Conservation (phyloP, 2,329 filamentous ascomycete genomes). For the Ceratocystis harringtonii region DNA sequence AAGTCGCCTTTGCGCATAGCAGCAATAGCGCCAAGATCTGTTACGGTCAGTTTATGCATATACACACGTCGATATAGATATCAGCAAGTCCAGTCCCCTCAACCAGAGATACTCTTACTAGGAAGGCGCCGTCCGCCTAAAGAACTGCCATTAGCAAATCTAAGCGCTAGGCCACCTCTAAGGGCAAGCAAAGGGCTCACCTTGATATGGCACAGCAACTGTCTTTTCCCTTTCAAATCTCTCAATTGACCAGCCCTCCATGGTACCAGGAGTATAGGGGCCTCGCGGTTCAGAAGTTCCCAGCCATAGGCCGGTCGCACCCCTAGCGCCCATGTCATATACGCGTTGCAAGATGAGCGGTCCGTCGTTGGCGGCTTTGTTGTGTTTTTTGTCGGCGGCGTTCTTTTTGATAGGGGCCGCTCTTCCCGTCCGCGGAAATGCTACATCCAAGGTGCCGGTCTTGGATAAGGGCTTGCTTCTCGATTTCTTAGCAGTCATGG, state of each 20-base stretch:
- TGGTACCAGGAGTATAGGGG: conserved; percentile 3
- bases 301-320: conserved; percentile 13
- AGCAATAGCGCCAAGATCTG: conserved; percentile 12
- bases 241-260: conserved; percentile 7
- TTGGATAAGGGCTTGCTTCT: not conserved
- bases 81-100: not conserved
- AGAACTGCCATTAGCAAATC: not conserved
- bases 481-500: not conserved
- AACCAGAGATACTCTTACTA: not conserved
- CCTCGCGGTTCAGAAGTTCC: conserved; percentile 7
- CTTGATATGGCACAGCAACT: conserved; percentile 1
- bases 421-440: not conserved
- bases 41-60: not conserved
- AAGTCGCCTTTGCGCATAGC: conserved; percentile 14
- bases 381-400: not conserved
- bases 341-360: not conserved
- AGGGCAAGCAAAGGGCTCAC: not conserved
- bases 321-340: not conserved
- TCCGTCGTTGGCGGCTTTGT: not conserved
- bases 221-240: conserved; percentile 6
- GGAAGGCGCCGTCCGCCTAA: conserved; percentile 7
- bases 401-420: not conserved
- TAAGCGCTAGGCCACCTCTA: not conserved
- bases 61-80: not conserved
- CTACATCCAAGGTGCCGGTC: not conserved